These are phyloP conservation scores for Lipomyces oligophaga DNA, from an alignment of 805 yeast species.

Conservation along the genomic window DNA sequence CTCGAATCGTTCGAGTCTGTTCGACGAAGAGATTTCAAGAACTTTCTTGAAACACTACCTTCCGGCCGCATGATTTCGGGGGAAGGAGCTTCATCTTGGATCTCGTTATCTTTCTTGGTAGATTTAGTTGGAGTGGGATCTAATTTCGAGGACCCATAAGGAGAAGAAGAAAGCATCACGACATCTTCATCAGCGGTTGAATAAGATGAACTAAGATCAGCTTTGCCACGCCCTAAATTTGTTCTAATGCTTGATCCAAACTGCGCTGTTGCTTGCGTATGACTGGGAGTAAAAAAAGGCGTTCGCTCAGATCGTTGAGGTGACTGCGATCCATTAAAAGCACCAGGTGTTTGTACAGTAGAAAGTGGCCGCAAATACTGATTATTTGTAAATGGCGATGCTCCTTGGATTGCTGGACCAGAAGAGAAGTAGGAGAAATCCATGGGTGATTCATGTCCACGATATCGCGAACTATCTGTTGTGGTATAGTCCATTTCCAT, in stretches of 20 bases:
- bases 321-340: background rate
- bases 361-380: conserved; percentile 9
- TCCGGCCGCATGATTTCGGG: background rate
- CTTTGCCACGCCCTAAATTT: no score
- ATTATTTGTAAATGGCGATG: conserved; percentile 10
- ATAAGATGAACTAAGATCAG: no score
- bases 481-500: conserved; percentile 14
- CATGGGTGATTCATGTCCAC: conserved; percentile 27
- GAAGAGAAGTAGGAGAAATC: conserved; percentile 14
- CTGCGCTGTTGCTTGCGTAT: no score
- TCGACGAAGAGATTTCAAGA: conserved; percentile 6
- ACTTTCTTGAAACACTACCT: conserved; percentile 1
- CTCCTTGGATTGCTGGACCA: conserved; percentile 15
- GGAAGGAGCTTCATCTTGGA: background rate
- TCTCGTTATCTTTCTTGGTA: background rate
- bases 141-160: no score
- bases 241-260: no score
- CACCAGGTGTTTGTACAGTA: background rate
- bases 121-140: conserved; percentile 3
- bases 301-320: conserved; percentile 3
- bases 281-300: conserved; percentile 13
- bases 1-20: conserved; percentile 1
- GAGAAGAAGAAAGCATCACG: conserved; percentile 16
- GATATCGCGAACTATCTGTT: background rate
- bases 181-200: conserved; percentile 24